Base-by-base conservation (phyloP, 2,329 filamentous ascomycete species). In the Alternaria tenuissima region DNA sequence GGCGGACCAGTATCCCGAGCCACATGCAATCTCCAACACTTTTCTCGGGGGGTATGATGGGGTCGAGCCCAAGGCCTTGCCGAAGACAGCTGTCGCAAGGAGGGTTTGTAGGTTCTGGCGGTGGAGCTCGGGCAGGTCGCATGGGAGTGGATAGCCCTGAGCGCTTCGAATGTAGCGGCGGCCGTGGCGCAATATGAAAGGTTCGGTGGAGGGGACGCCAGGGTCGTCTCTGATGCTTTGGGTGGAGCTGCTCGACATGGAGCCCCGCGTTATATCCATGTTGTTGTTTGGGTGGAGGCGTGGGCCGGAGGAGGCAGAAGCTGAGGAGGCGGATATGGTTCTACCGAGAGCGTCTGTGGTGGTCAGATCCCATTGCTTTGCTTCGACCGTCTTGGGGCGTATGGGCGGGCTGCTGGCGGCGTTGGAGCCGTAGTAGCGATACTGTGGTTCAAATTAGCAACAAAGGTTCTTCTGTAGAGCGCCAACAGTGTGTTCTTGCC, bases 21-120 rank as follows among this genome's bases (percentile, higher is more conserved):
- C 94, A 77, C 94, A 98, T 30, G 89, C 93, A 34, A 97, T 80
- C 74, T 98, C 94, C 24, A 98, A 84, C 28, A 98, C 90, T 65
- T 66, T 67, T 70, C 85, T 85, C 0, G 94, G 94, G 2, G 52
- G 42, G 4, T 20, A 47, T 87, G 92, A 85, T 30, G 83, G 83
- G 1, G 90, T 89, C 8, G 90, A 91, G 78, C 91, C 94, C 57
- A 95, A 86, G 0, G 93, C 91, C 11, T 88, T 88, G 44, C 93
- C 92, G 70, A 95, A 93, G 34, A 96, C 86, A 72, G 92, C 89
- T 67, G 92, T 90, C 52, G 93, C 84, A 63, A 97, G 85, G 67
- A 96, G 84, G 0, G 94, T 96, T 61, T 92, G 88, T 57, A 97
- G 83, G 48, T 89, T 93, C 79, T 97, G 94, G 58, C 94, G 88